These are phyloP conservation scores for Neurospora sublineolata DNA, from an alignment of 495 filamentous ascomycete genomes.

Conservation along the genomic window DNA sequence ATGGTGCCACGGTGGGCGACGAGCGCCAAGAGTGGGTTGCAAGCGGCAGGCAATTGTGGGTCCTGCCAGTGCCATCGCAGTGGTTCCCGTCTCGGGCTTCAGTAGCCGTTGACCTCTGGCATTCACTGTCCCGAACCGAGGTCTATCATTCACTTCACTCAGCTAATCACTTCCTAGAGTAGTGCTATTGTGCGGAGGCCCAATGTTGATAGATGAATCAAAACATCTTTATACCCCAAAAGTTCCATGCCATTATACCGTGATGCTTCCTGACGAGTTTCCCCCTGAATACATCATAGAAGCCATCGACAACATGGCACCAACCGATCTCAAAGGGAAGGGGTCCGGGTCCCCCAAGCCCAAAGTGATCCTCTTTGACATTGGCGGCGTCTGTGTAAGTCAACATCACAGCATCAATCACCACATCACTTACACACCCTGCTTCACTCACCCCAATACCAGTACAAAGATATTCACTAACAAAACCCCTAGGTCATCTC, in stretches of 20 bases:
- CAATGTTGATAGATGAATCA: background rate
- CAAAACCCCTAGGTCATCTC: slow-evolving; percentile 56
- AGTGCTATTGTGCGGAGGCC: background rate
- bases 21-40: background rate
- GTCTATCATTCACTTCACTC: background rate
- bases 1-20: background rate
- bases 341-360: slow-evolving; percentile 34
- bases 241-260: background rate
- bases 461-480: slow-evolving; percentile 6
- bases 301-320: slow-evolving; percentile 16
- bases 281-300: slow-evolving; percentile 17
- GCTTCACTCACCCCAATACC: too few relatives aligned
- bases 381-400: slow-evolving; percentile 92
- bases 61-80: background rate
- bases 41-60: background rate
- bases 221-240: background rate
- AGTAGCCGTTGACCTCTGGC: background rate
- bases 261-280: slow-evolving; percentile 13
- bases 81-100: background rate
- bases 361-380: slow-evolving; percentile 84
- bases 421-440: too few relatives aligned
- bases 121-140: background rate
- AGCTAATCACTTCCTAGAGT: background rate
- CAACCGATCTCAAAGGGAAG: slow-evolving; percentile 11
- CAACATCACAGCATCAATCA: too few relatives aligned